Percentiles rank a stretch among this genome's conserved stretches.
These are phyloP conservation scores for Casuarina equisetifolia DNA, from an alignment of 306 rosid species.

Conservation along the genomic window DNA sequence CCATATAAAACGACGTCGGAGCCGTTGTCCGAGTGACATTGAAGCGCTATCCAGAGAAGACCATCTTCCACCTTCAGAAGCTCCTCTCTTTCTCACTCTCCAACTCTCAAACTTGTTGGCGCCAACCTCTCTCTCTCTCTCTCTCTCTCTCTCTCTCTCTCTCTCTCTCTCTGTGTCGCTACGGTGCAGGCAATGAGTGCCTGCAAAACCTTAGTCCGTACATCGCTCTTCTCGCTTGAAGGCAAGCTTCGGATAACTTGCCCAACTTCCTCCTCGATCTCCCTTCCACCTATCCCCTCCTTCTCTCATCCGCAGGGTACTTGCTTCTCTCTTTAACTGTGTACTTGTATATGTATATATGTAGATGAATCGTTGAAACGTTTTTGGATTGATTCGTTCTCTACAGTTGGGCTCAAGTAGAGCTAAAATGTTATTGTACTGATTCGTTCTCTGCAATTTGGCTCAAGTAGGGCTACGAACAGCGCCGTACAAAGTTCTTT, in stretches of 20 bases:
- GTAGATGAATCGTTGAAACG: not conserved
- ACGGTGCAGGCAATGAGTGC: conserved; percentile 31
- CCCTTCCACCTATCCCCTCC: conserved; percentile 11
- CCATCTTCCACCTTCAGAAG: not conserved
- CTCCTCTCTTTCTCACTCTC: not conserved
- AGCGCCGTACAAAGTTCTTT: not conserved
- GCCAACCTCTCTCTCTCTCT: conserved; percentile 12
- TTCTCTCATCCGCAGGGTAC: conserved; percentile 20
- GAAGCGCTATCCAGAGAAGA: not conserved
- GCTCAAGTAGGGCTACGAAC: conserved; percentile 19
- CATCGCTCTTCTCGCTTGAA: conserved; percentile 33
- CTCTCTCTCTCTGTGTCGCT: not conserved
- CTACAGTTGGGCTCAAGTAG: conserved; percentile 11
- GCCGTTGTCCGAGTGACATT: too few relatives aligned
- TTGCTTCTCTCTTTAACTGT: conserved; percentile 4
- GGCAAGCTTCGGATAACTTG: conserved; percentile 20
- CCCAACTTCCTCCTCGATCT: conserved; percentile 13
- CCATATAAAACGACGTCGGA: too few relatives aligned
- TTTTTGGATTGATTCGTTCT: not conserved
- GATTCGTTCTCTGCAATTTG: conserved; percentile 6
- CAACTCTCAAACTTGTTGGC: conserved; percentile 10
- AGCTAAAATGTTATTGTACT: not conserved
- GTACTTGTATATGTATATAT: not conserved
- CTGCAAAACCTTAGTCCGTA: conserved; percentile 42
- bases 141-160: not conserved